A percentile compares a stretch with the other conserved stretches of the same genome.
These are phyloP conservation scores for Exophiala lecanii-corni DNA, from an alignment of 2,329 filamentous ascomycete species.

Conservation along the genomic window DNA sequence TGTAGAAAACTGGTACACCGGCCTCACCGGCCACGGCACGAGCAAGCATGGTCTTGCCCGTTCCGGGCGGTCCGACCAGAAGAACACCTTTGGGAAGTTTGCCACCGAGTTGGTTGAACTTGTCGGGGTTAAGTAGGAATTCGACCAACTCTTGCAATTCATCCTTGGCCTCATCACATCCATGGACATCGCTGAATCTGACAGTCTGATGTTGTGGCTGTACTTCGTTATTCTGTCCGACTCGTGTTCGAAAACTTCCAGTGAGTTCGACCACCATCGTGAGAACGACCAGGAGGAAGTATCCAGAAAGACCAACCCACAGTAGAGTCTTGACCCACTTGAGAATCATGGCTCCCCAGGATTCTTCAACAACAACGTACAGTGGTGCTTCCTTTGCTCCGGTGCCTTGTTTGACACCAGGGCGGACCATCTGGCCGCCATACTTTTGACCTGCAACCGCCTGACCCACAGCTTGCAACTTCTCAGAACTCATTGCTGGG, in stretches of 20 bases:
- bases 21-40: conserved; percentile 95
- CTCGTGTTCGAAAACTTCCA: conserved; percentile 62
- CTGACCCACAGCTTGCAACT: conserved; percentile 74
- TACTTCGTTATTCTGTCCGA: conserved; percentile 70
- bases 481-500: conserved; percentile 50
- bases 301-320: conserved; percentile 72
- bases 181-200: conserved; percentile 89
- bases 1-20: conserved; percentile 98
- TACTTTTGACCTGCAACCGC: conserved; percentile 69
- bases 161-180: conserved; percentile 96
- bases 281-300: conserved; percentile 72
- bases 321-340: conserved; percentile 86
- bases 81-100: conserved; percentile 96
- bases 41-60: conserved; percentile 92
- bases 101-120: conserved; percentile 88
- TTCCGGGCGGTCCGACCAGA: conserved; percentile 90
- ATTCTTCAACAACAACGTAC: conserved; percentile 93
- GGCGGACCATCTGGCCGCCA: conserved; percentile 50
- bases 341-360: conserved; percentile 71
- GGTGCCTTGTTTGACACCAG: conserved; percentile 49
- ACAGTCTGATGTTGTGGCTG: conserved; percentile 90
- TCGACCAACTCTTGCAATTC: conserved; percentile 96
- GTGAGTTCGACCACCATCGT: conserved; percentile 79
- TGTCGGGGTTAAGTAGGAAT: conserved; percentile 87
- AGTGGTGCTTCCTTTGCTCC: conserved; percentile 80